phyloP scores from a whole-genome alignment of 345 rosid genomes.

The Triadica sebifera region DNA sequence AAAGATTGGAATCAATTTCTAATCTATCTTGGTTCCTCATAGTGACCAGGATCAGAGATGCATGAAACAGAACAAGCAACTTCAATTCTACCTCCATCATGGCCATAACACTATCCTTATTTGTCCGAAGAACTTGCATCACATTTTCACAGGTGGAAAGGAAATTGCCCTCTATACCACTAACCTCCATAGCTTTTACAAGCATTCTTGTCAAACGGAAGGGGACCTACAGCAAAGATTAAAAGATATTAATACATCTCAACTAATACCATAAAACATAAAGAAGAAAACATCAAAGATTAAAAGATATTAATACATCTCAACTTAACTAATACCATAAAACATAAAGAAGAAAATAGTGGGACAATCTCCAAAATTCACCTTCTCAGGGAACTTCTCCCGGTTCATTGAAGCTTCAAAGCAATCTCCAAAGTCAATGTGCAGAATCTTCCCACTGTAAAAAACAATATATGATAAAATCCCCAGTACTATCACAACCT shows the following conservation, averaged over 20 bases:
- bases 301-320: not conserved
- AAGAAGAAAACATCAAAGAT: too few relatives aligned
- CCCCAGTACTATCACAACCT: not conserved
- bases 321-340: not conserved
- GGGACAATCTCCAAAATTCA: constrained; percentile 9
- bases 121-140: constrained; percentile 90
- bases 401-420: constrained; percentile 98
- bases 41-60: not conserved
- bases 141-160: constrained; percentile 94
- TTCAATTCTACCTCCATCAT: constrained; percentile 83
- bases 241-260: not conserved
- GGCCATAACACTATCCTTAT: constrained; percentile 95
- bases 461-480: constrained; percentile 20
- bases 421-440: constrained; percentile 99
- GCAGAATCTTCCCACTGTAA: constrained; percentile 92
- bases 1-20: not conserved
- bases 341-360: not conserved
- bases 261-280: not conserved
- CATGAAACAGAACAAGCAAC: constrained; percentile 11
- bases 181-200: constrained; percentile 98
- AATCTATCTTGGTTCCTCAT: not conserved
- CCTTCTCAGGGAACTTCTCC: constrained; percentile 99
- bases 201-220: constrained; percentile 99
- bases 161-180: constrained; percentile 96
- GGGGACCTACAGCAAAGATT: constrained; percentile 60